These are phyloP conservation scores for Leishmania martiniquensis DNA, from an alignment of 208 protist genomes.

Conservation along the genomic window DNA sequence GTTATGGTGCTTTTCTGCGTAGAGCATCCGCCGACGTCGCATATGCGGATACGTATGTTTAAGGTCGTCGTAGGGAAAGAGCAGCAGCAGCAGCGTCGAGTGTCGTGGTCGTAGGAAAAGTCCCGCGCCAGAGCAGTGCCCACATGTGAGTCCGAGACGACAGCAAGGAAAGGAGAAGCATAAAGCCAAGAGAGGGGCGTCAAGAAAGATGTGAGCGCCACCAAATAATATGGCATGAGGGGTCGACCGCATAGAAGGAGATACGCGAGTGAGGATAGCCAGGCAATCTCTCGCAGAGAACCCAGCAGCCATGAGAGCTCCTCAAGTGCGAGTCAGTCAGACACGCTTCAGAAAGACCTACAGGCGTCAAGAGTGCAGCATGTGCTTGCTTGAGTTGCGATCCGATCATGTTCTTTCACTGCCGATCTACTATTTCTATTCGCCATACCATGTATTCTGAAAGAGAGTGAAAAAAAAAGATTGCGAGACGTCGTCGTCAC, in stretches of 20 bases:
- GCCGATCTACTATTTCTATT: neutral
- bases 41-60: neutral
- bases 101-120: neutral
- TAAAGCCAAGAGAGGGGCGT: neutral
- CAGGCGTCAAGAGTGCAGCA: neutral
- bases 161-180: neutral
- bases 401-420: neutral
- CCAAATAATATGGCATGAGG: slow-evolving; percentile 10
- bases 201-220: neutral
- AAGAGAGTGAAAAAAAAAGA: neutral
- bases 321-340: neutral
- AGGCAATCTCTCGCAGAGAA: neutral
- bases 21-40: neutral
- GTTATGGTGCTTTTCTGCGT: neutral
- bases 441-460: neutral
- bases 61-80: neutral
- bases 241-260: neutral
- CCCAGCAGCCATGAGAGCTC: neutral
- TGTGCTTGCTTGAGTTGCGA: neutral
- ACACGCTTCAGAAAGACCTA: neutral
- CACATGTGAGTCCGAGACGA: neutral
- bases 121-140: neutral
- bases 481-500: neutral
- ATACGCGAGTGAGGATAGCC: neutral
- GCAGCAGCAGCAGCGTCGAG: neutral